These are phyloP conservation scores for Evansstolkia leycettana DNA, from an alignment of 495 filamentous ascomycete genomes.

Conservation along the genomic window DNA sequence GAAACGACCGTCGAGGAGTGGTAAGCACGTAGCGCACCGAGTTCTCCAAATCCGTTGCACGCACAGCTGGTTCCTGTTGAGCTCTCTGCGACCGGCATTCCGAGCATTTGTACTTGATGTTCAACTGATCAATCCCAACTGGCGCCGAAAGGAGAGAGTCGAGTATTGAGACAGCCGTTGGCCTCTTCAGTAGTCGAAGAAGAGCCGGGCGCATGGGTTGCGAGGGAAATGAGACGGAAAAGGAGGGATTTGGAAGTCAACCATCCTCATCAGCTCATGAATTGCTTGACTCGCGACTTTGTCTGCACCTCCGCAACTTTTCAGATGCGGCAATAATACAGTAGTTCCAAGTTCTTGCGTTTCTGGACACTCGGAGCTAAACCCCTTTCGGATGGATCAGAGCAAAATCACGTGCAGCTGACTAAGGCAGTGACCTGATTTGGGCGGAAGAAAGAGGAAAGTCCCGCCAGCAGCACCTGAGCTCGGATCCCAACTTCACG, in stretches of 20 bases:
- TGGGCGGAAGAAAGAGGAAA: slow-evolving; percentile 25
- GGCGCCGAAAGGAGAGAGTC: slow-evolving; percentile 25
- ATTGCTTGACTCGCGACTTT: slow-evolving; percentile 2
- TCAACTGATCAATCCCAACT: slow-evolving; percentile 27
- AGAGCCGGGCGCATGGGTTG: slow-evolving; percentile 40
- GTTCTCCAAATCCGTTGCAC: no score
- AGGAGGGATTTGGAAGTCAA: slow-evolving; percentile 8
- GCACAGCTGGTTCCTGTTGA: no score
- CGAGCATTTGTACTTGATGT: slow-evolving; percentile 15
- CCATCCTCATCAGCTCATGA: slow-evolving; percentile 19
- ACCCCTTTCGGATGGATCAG: slow-evolving; percentile 11
- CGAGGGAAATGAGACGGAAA: slow-evolving; percentile 9
- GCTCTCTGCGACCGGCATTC: slow-evolving; percentile 16
- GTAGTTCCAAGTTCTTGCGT: background rate
- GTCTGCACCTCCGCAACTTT: background rate
- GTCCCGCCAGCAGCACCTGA: background rate
- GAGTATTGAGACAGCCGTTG: slow-evolving; percentile 37
- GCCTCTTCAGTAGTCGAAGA: slow-evolving; percentile 41
- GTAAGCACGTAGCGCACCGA: no score
- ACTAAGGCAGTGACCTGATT: slow-evolving; percentile 14
- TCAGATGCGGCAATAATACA: background rate
- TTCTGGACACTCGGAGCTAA: slow-evolving; percentile 16
- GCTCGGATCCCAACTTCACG: slow-evolving; percentile 19
- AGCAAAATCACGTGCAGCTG: slow-evolving; percentile 13
- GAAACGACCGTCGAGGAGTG: no score